Conservation (phyloP, 2,329 filamentous ascomycete species). For the Neofusicoccum laricinum region DNA sequence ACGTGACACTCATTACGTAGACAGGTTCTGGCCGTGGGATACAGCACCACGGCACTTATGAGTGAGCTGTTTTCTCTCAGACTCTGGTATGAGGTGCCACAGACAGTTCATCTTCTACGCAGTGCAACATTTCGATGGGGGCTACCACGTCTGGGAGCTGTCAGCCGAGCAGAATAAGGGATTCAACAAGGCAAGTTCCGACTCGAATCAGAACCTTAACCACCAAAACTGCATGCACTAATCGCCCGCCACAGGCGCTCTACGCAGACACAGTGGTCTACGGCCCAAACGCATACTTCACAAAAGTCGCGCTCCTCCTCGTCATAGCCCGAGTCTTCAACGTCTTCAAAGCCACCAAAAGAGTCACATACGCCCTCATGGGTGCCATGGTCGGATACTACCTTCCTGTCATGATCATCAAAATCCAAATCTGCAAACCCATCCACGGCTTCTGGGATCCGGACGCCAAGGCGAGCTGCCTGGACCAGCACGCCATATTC, state of each 20-base stretch:
- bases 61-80: neutral
- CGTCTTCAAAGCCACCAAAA: slow-evolving; percentile 18
- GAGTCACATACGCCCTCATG: slow-evolving; percentile 22
- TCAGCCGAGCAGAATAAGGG: neutral
- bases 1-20: neutral
- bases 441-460: slow-evolving; percentile 24
- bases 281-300: slow-evolving; percentile 21
- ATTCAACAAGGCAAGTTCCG: neutral
- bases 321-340: slow-evolving; percentile 26
- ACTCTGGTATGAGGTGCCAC: too few relatives aligned
- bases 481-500: slow-evolving; percentile 34
- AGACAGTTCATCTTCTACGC: neutral
- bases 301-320: slow-evolving; percentile 26
- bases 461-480: slow-evolving; percentile 21
- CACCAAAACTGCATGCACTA: neutral
- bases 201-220: neutral
- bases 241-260: neutral
- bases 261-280: slow-evolving; percentile 22
- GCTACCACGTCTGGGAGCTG: slow-evolving; percentile 20
- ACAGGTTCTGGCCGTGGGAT: neutral
- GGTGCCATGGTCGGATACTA: slow-evolving; percentile 18
- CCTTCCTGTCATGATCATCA: slow-evolving; percentile 18
- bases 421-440: slow-evolving; percentile 21
- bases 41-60: neutral
- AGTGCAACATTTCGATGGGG: slow-evolving; percentile 19